Conservation (phyloP, 139 green algal species). For the Chlorella sp. region DNA sequence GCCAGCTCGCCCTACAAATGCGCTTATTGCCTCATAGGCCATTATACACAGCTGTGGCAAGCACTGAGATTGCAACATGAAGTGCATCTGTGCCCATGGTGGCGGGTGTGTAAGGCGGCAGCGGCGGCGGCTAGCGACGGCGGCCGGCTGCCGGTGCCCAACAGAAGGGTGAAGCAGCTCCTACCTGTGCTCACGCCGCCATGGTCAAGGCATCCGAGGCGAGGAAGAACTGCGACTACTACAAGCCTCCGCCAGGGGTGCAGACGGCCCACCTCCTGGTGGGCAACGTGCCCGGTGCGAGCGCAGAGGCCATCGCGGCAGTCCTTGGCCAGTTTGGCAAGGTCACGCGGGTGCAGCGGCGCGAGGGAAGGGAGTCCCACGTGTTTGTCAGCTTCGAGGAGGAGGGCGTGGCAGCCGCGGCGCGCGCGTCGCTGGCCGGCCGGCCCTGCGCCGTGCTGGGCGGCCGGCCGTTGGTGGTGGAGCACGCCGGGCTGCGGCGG, state of each 20-base stretch:
- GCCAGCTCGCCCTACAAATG: too few species aligned
- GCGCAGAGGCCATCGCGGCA: neutral
- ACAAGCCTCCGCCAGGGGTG: too few species aligned
- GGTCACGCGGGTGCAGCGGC: constrained; percentile 26
- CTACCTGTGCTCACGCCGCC: too few species aligned
- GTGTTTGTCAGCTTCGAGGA: constrained; percentile 40
- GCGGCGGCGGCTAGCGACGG: neutral
- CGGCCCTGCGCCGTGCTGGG: constrained; percentile 9
- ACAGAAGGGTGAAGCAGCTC: too few species aligned
- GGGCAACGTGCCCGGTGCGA: constrained; percentile 53
- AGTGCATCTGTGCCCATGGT: too few species aligned
- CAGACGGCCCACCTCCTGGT: constrained; percentile 60
- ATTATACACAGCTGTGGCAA: too few species aligned
- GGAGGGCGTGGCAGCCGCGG: constrained; percentile 26
- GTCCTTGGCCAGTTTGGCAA: constrained; percentile 29
- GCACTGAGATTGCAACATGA: too few species aligned
- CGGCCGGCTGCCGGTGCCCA: too few species aligned
- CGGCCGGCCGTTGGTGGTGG: constrained; percentile 37
- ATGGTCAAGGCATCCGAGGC: too few species aligned
- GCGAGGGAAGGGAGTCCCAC: constrained; percentile 19
- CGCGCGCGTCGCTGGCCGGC: constrained; percentile 28
- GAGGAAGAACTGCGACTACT: too few species aligned
- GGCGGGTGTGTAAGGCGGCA: neutral
- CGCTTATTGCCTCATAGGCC: too few species aligned
- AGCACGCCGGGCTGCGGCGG: constrained; percentile 45